A percentile compares a stretch with the other conserved stretches of the same genome.
Conservation (phyloP, 1,139 yeast genomes). For the Kurtzmaniella natalensis region DNA sequence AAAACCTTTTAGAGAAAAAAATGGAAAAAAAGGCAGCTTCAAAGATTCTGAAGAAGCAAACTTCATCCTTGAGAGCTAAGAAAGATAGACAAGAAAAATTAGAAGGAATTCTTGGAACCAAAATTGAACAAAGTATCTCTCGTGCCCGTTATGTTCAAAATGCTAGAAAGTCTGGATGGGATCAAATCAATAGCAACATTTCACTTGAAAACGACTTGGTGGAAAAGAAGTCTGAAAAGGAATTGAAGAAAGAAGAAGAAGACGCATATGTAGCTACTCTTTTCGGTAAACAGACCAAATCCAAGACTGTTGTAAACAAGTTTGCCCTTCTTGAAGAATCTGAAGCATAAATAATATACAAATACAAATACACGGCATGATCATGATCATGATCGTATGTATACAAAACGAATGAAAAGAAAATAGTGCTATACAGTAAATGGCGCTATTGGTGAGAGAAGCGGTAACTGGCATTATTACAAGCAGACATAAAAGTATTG, state of each 20-base stretch:
- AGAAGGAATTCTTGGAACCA: slow-evolving; percentile 54
- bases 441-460: no score
- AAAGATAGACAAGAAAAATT: slow-evolving; percentile 48
- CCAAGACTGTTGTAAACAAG: slow-evolving; percentile 25
- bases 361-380: no score
- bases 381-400: no score
- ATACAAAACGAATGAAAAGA: no score
- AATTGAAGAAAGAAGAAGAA: slow-evolving; percentile 27
- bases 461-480: no score
- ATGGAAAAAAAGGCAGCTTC: slow-evolving; percentile 27
- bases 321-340: slow-evolving; percentile 49
- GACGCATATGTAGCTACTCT: slow-evolving; percentile 35
- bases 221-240: slow-evolving; percentile 14
- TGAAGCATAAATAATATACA: slow-evolving; percentile 42
- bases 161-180: slow-evolving; percentile 72
- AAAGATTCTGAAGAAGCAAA: slow-evolving; percentile 30
- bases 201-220: slow-evolving; percentile 20
- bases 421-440: no score
- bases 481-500: no score
- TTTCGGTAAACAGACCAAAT: slow-evolving; percentile 15
- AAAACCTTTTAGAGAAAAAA: slow-evolving; percentile 54
- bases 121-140: slow-evolving; percentile 59
- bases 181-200: slow-evolving; percentile 52
- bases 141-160: slow-evolving; percentile 59
- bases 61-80: slow-evolving; percentile 32